Percentiles rank a stretch among this genome's conserved stretches.
Evolutionary conservation across 441 rosid species (phyloP).

Genomic region (Bruguiera hainesii): DNA sequence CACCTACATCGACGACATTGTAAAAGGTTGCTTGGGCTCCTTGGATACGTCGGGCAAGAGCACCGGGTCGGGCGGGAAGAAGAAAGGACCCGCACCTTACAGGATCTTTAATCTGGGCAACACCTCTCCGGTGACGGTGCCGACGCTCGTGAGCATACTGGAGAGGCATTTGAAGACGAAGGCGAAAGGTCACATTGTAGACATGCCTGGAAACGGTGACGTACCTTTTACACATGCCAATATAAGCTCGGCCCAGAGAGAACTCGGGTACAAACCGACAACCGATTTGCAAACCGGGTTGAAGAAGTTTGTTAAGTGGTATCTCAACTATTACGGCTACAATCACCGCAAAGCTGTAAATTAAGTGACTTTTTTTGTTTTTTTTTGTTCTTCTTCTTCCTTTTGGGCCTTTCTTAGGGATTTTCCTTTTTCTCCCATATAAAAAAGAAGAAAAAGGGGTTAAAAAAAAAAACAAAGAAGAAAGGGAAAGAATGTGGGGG

Average conservation of each 20-base stretch:
- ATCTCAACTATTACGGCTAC: conserved; percentile 79
- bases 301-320: conserved; percentile 88
- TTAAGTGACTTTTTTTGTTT: conserved; percentile 22
- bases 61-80: conserved; percentile 85
- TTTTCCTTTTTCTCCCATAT: conserved; percentile 2
- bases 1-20: conserved; percentile 88
- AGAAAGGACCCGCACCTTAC: conserved; percentile 66
- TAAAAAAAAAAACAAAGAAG: not conserved
- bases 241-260: conserved; percentile 59
- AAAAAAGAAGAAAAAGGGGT: not conserved
- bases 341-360: conserved; percentile 57
- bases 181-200: conserved; percentile 59
- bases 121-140: conserved; percentile 86
- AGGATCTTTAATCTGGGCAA: conserved; percentile 84
- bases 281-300: conserved; percentile 93
- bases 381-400: not conserved
- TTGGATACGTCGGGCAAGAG: conserved; percentile 74
- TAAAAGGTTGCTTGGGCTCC: conserved; percentile 81
- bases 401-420: not conserved
- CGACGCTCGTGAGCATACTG: conserved; percentile 58
- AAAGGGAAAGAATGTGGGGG: not conserved
- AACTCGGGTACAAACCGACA: conserved; percentile 81
- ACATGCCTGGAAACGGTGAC: conserved; percentile 98
- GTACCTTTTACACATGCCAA: conserved; percentile 93
- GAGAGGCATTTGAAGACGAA: conserved; percentile 71